phyloP scores from a whole-genome alignment of 208 protist species.

The Acanthamoeba royreba region DNA sequence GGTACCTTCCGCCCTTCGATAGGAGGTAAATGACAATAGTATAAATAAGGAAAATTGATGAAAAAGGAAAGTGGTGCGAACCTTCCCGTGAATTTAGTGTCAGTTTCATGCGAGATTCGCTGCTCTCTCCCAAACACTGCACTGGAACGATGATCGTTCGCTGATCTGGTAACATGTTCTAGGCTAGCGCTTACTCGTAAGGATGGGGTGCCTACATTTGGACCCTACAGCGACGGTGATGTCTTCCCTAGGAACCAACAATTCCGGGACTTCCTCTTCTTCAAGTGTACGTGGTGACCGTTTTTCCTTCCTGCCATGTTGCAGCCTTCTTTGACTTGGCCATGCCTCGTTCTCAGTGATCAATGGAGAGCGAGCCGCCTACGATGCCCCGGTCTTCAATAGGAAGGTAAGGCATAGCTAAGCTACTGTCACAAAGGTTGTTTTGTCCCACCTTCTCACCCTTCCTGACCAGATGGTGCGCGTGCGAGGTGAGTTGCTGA shows the following conservation, averaged over 20 bases:
- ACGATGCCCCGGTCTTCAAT: slow-evolving; percentile 5
- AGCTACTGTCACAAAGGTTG: too few species aligned
- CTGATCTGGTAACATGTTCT: too few species aligned
- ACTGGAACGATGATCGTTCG: too few species aligned
- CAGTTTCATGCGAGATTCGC: too few species aligned
- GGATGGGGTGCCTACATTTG: not conserved
- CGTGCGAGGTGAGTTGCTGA: slow-evolving; percentile 15
- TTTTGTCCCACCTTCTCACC: not conserved
- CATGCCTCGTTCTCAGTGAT: not conserved
- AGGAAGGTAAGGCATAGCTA: not conserved
- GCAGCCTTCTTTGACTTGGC: not conserved
- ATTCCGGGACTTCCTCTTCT: slow-evolving; percentile 4
- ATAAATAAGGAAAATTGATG: too few species aligned
- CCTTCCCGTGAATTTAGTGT: too few species aligned
- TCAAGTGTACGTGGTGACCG: not conserved
- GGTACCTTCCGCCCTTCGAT: too few species aligned
- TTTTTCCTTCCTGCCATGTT: not conserved
- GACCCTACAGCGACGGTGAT: not conserved
- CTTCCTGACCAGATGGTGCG: slow-evolving; percentile 23
- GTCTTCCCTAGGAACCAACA: not conserved
- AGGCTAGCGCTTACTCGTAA: not conserved
- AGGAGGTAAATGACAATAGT: too few species aligned
- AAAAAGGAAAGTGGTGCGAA: too few species aligned
- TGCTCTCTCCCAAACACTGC: too few species aligned
- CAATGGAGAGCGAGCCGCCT: slow-evolving; percentile 32